Evolutionary conservation across 148 eudicot genomes (phyloP).

Genomic region (Dysphania ambrosioides): DNA sequence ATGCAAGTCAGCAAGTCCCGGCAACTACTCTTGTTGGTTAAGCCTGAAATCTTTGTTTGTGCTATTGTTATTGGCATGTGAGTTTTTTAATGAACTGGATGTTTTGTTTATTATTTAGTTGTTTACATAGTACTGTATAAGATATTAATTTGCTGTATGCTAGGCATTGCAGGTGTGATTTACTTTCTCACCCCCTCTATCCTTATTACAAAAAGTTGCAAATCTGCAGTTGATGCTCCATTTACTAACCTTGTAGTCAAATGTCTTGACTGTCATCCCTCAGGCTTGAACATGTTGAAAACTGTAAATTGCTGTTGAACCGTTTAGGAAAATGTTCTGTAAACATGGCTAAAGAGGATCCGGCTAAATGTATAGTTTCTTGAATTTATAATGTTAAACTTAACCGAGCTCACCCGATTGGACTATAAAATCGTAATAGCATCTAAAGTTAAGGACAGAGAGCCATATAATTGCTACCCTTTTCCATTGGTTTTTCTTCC

Average conservation of each 20-base stretch:
- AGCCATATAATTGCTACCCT: neutral
- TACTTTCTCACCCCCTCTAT: neutral
- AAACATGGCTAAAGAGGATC: neutral
- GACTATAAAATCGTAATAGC: neutral
- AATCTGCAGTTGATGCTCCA: neutral
- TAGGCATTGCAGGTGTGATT: neutral
- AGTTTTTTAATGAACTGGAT: constrained; percentile 14
- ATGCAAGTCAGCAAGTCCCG: constrained; percentile 47
- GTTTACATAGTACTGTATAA: neutral
- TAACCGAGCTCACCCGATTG: neutral
- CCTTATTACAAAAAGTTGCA: neutral
- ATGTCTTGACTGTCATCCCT: neutral
- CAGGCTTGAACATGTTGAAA: neutral
- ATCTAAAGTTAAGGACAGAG: neutral
- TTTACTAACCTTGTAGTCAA: neutral
- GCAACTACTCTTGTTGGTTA: constrained; percentile 33
- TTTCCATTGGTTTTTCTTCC: neutral
- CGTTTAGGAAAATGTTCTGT: neutral
- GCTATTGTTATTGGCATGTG: constrained; percentile 40
- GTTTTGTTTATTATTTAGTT: neutral
- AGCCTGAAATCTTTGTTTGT: constrained; percentile 36
- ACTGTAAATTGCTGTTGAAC: neutral
- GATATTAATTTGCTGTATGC: neutral
- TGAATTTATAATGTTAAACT: no score
- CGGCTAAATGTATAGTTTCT: neutral